phyloP scores from a whole-genome alignment of 495 filamentous ascomycete genomes.

The Xylaria longipes region DNA sequence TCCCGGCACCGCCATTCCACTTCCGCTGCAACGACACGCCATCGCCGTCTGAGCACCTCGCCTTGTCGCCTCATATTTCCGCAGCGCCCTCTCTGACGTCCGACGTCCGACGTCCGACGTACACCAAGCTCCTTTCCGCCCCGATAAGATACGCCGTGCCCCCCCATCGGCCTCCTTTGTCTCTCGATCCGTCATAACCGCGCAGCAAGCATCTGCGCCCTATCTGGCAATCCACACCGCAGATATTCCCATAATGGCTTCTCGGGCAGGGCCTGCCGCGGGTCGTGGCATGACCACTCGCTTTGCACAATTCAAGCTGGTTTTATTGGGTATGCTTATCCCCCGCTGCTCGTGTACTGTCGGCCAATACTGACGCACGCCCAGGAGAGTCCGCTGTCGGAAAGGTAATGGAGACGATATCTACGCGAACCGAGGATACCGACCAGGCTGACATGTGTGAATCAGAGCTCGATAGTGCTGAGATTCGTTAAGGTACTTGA shows the following conservation, averaged over 20 bases:
- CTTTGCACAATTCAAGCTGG: constrained; percentile 99
- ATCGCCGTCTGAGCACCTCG: constrained; percentile 10
- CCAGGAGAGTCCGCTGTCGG: constrained; percentile 97
- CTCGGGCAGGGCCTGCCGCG: constrained; percentile 74
- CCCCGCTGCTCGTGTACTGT: constrained; percentile 1
- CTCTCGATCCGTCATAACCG: constrained; percentile 24
- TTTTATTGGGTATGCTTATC: constrained; percentile 77
- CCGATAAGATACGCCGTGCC: constrained; percentile 34
- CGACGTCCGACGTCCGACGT: constrained; percentile 3
- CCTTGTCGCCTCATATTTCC: background rate
- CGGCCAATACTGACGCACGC: constrained; percentile 47
- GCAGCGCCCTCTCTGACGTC: background rate
- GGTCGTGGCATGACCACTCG: constrained; percentile 71
- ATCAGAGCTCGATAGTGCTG: constrained; percentile 92
- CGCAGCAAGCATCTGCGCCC: constrained; percentile 19
- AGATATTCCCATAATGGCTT: constrained; percentile 66
- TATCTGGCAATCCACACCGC: constrained; percentile 27
- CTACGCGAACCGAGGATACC: constrained; percentile 10
- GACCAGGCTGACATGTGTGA: constrained; percentile 45
- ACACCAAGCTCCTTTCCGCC: constrained; percentile 25
- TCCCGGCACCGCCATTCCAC: background rate
- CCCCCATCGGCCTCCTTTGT: constrained; percentile 26
- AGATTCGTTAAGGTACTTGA: constrained; percentile 91
- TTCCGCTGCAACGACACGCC: constrained; percentile 17
- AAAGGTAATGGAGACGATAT: constrained; percentile 66